These are phyloP conservation scores for Saccharum spontaneum DNA, from an alignment of 176 grass and related monocot genomes.

Conservation along the genomic window DNA sequence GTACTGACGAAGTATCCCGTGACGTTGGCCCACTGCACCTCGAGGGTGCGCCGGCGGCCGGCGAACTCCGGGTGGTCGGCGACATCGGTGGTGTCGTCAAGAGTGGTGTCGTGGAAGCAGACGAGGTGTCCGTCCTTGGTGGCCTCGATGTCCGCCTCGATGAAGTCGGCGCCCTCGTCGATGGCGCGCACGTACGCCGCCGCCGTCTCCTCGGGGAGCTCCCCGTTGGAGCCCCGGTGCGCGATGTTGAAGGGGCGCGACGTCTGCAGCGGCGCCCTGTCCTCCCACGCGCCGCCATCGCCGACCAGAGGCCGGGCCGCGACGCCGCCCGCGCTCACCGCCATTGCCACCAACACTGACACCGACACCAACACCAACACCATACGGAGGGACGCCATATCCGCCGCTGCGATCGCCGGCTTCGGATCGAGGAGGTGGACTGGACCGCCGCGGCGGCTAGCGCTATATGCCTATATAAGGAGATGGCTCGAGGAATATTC, in stretches of 20 bases:
- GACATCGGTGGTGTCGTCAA: conserved; percentile 50
- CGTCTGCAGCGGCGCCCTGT: conserved; percentile 40
- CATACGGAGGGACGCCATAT: conserved; percentile 11
- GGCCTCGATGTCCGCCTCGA: conserved; percentile 50
- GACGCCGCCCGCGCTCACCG: background rate
- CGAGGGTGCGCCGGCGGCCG: conserved; percentile 34
- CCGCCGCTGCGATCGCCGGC: background rate
- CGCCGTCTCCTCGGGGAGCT: conserved; percentile 56
- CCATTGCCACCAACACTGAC: background rate
- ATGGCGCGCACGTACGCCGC: conserved; percentile 51
- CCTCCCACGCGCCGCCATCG: background rate
- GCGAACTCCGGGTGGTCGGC: conserved; percentile 49
- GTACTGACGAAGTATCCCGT: conserved; percentile 47
- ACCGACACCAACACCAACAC: background rate
- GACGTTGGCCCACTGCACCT: conserved; percentile 55
- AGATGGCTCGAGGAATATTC: background rate
- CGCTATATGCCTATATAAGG: background rate
- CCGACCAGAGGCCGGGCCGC: conserved; percentile 38
- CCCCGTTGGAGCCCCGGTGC: conserved; percentile 56
- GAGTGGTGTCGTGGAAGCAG: conserved; percentile 57
- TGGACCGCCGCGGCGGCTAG: background rate
- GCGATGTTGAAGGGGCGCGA: conserved; percentile 55
- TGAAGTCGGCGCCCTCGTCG: conserved; percentile 63
- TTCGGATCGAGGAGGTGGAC: background rate
- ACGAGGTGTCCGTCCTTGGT: conserved; percentile 57